Conservation (phyloP, 352 stramenopile species). For the Thraustochytrium striatum region DNA sequence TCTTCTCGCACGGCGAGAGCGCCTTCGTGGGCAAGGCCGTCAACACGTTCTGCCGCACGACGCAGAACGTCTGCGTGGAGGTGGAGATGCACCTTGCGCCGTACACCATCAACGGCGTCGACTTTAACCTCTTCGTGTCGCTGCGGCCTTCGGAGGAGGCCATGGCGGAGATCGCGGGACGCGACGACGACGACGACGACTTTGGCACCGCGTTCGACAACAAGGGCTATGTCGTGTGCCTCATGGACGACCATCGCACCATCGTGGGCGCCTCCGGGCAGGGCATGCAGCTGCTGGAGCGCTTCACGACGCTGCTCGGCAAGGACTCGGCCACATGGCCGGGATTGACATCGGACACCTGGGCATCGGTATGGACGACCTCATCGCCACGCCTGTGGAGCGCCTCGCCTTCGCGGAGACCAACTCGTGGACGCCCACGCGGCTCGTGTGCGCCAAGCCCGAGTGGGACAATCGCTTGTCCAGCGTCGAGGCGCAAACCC, state of each 20-base stretch:
- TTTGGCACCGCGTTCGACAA: neutral
- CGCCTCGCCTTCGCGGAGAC: neutral
- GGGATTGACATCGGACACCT: no score
- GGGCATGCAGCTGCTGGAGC: neutral
- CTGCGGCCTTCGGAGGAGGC: neutral
- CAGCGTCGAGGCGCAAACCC: neutral
- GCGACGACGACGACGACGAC: neutral
- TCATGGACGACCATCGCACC: neutral
- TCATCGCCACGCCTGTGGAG: neutral
- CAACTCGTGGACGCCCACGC: neutral
- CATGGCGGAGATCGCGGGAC: no score
- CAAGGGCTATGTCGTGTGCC: slow-evolving; percentile 15
- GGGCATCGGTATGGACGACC: neutral
- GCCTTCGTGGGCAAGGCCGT: neutral
- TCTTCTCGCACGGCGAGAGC: slow-evolving; percentile 3
- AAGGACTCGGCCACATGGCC: neutral
- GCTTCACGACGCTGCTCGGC: slow-evolving; percentile 27
- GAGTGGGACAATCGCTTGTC: neutral
- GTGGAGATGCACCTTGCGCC: slow-evolving; percentile 36
- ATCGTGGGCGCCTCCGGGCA: neutral
- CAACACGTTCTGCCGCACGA: slow-evolving; percentile 8
- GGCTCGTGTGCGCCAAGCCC: neutral
- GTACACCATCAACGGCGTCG: slow-evolving; percentile 33
- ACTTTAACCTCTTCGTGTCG: slow-evolving; percentile 40
- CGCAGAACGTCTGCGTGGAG: slow-evolving; percentile 14